Conservation (phyloP, 2,329 filamentous ascomycete species). For the Thyridium curvatum region DNA sequence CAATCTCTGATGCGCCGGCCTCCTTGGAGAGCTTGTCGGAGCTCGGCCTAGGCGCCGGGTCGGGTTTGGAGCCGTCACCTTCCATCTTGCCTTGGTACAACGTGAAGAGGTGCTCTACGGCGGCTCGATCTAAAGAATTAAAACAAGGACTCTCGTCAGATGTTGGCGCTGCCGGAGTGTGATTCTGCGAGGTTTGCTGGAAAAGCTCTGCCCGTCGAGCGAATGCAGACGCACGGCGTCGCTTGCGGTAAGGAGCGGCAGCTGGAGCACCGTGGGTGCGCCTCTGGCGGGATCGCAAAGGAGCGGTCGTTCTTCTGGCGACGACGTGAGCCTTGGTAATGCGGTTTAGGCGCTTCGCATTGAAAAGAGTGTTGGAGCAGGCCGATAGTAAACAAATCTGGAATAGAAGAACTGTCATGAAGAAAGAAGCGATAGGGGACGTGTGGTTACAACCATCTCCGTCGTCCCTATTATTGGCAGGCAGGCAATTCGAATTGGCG, state of each 20-base stretch:
- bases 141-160: no score
- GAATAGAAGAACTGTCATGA: slow-evolving; percentile 42
- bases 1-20: slow-evolving; percentile 6
- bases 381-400: slow-evolving; percentile 40
- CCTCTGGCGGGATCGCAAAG: slow-evolving; percentile 23
- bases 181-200: slow-evolving; percentile 2
- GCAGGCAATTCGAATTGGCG: slow-evolving; percentile 11
- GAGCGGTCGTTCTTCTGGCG: slow-evolving; percentile 33
- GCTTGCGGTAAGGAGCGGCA: slow-evolving; percentile 27
- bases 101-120: slow-evolving; percentile 10
- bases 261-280: slow-evolving; percentile 23
- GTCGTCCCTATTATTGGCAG: slow-evolving; percentile 15
- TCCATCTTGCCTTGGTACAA: slow-evolving; percentile 6
- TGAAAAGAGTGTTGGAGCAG: slow-evolving; percentile 36
- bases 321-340: slow-evolving; percentile 33
- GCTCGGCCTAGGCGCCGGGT: slow-evolving; percentile 2
- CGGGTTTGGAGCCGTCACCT: neutral
- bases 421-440: slow-evolving; percentile 13
- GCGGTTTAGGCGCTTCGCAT: slow-evolving; percentile 35
- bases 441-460: slow-evolving; percentile 1
- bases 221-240: slow-evolving; percentile 14
- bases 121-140: slow-evolving; percentile 7
- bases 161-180: no score
- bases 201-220: neutral
- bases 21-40: no score